Conservation (phyloP, 257 asterid genomes). For the Solanum piurae region DNA sequence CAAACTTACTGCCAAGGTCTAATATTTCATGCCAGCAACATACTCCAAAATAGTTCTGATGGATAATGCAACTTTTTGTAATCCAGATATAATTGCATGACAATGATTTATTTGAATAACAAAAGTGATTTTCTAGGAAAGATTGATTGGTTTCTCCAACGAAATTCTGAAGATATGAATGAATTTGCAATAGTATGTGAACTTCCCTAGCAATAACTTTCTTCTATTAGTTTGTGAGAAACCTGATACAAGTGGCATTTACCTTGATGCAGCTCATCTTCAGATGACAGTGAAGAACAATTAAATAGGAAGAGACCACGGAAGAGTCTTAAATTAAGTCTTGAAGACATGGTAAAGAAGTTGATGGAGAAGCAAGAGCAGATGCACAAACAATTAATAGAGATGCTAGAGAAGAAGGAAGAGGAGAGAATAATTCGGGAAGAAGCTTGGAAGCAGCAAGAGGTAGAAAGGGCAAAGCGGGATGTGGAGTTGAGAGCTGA, state of each 20-base stretch:
- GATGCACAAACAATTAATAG: conserved; percentile 14
- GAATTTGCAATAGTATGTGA: neutral
- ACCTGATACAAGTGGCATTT: neutral
- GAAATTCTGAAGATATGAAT: neutral
- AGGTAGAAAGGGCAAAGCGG: conserved; percentile 8
- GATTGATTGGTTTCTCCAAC: neutral
- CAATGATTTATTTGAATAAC: neutral
- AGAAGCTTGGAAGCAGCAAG: conserved; percentile 22
- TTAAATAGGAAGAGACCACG: neutral
- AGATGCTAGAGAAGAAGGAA: conserved; percentile 14
- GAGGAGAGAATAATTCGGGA: conserved; percentile 10
- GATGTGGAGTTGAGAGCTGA: conserved; percentile 8
- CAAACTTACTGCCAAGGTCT: neutral
- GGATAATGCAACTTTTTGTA: neutral
- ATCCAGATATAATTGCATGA: neutral
- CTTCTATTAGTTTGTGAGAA: neutral
- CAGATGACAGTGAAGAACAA: conserved; percentile 7
- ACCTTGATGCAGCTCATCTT: conserved; percentile 11
- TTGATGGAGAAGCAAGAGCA: conserved; percentile 15
- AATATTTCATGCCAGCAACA: neutral
- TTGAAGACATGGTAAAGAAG: conserved; percentile 5
- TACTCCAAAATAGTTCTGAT: neutral
- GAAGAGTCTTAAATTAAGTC: neutral
- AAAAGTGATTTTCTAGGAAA: neutral
- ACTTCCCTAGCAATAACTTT: neutral